phyloP scores from a whole-genome alignment of 495 filamentous ascomycete species.

The Ascobolus immersus region DNA sequence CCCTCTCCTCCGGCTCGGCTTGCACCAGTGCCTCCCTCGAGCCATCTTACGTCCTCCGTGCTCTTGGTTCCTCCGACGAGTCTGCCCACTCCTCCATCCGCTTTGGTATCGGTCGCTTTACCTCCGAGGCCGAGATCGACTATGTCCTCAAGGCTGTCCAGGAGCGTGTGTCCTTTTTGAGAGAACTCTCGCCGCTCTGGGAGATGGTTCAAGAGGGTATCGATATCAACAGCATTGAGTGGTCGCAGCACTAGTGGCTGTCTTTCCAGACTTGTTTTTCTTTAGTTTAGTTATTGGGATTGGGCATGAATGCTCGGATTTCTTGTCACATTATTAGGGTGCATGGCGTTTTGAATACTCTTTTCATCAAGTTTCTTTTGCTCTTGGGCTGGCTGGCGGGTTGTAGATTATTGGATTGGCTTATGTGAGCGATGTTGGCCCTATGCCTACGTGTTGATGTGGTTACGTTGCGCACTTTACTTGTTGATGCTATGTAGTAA shows the following conservation, averaged over 20 bases:
- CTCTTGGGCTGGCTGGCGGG: no score
- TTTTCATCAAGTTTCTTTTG: no score
- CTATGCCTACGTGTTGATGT: no score
- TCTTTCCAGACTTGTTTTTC: no score
- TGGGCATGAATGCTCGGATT: no score
- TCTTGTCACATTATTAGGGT: no score
- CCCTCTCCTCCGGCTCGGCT: constrained; percentile 82
- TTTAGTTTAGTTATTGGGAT: no score
- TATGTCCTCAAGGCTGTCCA: constrained; percentile 88
- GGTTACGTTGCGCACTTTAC: no score
- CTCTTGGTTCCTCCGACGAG: constrained; percentile 85
- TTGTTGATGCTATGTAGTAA: no score
- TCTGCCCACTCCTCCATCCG: constrained; percentile 92
- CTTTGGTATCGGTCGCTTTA: constrained; percentile 93
- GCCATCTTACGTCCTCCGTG: constrained; percentile 83
- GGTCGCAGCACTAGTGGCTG: constrained; percentile 79
- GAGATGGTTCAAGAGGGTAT: constrained; percentile 94
- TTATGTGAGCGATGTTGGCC: no score
- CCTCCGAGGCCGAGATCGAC: constrained; percentile 82
- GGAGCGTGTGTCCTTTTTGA: constrained; percentile 69
- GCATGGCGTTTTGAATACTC: no score
- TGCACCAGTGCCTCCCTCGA: constrained; percentile 93
- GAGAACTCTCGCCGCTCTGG: constrained; percentile 91
- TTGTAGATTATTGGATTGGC: no score
- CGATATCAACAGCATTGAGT: constrained; percentile 88